Base-by-base conservation (phyloP, 306 rosid genomes). In the Quercus rubra region DNA sequence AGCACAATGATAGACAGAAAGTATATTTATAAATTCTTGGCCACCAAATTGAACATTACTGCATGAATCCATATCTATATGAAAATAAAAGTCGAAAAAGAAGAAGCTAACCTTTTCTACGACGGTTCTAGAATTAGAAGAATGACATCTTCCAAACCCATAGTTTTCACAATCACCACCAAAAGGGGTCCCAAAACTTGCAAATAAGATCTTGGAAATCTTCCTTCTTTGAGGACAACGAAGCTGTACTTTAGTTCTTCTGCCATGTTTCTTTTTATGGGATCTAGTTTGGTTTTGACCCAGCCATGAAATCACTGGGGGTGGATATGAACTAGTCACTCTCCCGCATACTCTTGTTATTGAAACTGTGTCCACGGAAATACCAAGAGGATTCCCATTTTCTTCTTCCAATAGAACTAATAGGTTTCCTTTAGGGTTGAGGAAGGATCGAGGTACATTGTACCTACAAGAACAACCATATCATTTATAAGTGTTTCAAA, bases 401-500 rank as follows among this genome's bases (percentile, higher is more conserved):
- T 89, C 86, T 84, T 89, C 90, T 82, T 84, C 90, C 3, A 84
- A 38, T 10, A 89, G 79, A 77, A 86, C 75, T 77, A 89, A 51
- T 52, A 73, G 79, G 73, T 89, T 89, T 25, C 78, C 78, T 1
- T 25, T 82, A 25, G 88, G 85, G 80, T 82, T 84, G 23, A 89
- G 90, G 79, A 89, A 86, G 6, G 88, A 78, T 77, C 90, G 80
- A 14, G 92, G 92, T 4, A 86, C 78, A 70, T 86, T 71, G 80
- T 89, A 89, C 90, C 92, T 88, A 49, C 28, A 76, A 2, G 35
- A 49, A 49, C 54, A 49, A 41, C 46, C 54, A 49, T 12, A 49
- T 49, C 54, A 49, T 49, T 49, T 49, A 49, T 10, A 3, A 49
- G 4, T 10, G 15, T 49, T 49, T 13, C 46, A 38, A 12, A 3